Base-by-base conservation (phyloP, 768 basidiomycete species). In the Naganishia friedmannii region DNA sequence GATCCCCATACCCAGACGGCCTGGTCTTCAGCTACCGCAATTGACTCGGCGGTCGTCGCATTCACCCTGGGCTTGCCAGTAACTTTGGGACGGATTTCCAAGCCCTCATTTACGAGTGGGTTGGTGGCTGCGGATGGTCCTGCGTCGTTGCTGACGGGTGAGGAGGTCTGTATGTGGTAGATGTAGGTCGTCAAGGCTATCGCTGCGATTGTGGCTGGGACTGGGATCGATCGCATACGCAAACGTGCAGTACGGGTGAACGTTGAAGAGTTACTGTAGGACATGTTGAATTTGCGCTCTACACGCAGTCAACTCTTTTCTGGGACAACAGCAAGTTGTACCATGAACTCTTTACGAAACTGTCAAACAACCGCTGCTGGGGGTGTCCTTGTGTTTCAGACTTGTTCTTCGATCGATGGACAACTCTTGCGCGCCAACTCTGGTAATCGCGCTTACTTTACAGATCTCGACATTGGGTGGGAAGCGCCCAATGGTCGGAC, bases 1-100 rank as follows among this genome's bases (percentile, higher is more conserved):
- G 69, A 74, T 5, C 80, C 80, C 80, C 80, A 81, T 53, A 74
- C 78, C 28, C 75, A 69, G 15, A 74, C 73, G n/a, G 73, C 67
- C 60, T 74, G 76, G 19, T 76, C 76, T 21, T 72, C 71, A 12
- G 73, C 53, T 15, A 70, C 60, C 7, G 53, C 65, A 34, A 54
- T 53, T 9, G 51, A 28, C 29, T 53, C 48, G 1, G 37, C 65
- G 53, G 46, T 66, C 3, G 37, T 26, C 1, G 34, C 34, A 39
- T 37, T 28, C 7, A 31, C 39, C 42, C 8, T 63, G 5, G 23
- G 23, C 26, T 45, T 63, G 31, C 60, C 60, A 23, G 28, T 13
- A 17, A 63, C 37, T 29, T 42, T 63, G 6, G 60, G 60, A 26
- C n/a, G 21, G 19, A n/a, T 45, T 12, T 63, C 60, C 23, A 63